Evolutionary conservation across 768 basidiomycete species (phyloP), one percentile per base, ranked within the genome.

Genomic region (Clathrus columnatus): DNA sequence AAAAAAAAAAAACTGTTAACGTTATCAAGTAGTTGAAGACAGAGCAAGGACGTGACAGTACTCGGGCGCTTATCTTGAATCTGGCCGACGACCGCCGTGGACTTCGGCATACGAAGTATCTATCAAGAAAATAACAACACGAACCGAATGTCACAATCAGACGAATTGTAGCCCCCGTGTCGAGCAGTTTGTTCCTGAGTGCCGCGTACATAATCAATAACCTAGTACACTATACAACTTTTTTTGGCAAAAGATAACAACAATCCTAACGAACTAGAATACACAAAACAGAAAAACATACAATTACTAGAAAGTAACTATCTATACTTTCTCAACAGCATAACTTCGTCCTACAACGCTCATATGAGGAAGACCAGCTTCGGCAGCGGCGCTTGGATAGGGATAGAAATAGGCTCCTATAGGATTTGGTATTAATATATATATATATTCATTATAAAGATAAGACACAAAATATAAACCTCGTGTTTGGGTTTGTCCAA

Each of bases 341-440:
- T 20, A 21, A 28, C 42, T 26, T 28, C 36, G 23, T 23, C 52
- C 52, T 27, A 54, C 36, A 46, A 44, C 41, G 27, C 52, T 46
- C 52, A 54, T 54, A n/a, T 42, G 43, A 54, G 52, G 41, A 17
- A 46, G 20, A 8, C 23, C 52, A 24, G 41, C 42, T 29, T 46
- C 52, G 1, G 20, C 41, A 11, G 29, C n/a, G 23, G 44, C 41
- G 2, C 23, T 29, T 8, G 52, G 52, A 18, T 54, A 54, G 8
- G 52, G 52, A 46, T 54, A 54, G 36, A 54, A 44, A 32, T 46
- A 54, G 17, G 52, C 52, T 17, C 42, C 52, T 54, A 20, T 18
- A 17, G 10, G 43, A 2, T 6, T 32, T n/a, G 18, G 11, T 27
- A 6, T 8, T 36, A 11, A 36, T 11, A 11, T 36, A 26, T 23